Conservation (phyloP, 2,329 filamentous ascomycete genomes). For the Endothia cerciana region DNA sequence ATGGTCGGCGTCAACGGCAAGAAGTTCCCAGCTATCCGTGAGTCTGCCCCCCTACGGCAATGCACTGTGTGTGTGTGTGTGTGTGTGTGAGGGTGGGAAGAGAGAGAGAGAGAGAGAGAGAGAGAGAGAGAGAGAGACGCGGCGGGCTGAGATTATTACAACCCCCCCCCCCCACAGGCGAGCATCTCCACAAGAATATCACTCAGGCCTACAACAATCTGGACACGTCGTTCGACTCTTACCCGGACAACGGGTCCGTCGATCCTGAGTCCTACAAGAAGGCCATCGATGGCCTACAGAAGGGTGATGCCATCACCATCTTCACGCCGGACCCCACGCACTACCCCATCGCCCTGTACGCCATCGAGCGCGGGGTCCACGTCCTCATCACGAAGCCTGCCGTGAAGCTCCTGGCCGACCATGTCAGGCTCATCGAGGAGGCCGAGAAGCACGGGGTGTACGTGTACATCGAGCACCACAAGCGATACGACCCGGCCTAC, state of each 20-base stretch:
- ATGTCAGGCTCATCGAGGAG: conserved; percentile 74
- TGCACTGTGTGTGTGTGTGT: too few relatives aligned
- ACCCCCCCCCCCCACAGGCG: conserved; percentile 59
- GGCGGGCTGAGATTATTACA: conserved; percentile 53
- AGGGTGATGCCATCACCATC: conserved; percentile 90
- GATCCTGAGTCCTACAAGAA: conserved; percentile 85
- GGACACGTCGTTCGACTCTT: conserved; percentile 85
- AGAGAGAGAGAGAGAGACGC: not conserved
- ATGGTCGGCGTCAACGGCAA: conserved; percentile 90
- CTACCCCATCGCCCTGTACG: conserved; percentile 89
- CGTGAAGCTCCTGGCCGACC: conserved; percentile 80
- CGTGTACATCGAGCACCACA: conserved; percentile 95
- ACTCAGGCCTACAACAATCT: conserved; percentile 84
- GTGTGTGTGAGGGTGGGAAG: too few relatives aligned
- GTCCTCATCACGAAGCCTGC: conserved; percentile 94
- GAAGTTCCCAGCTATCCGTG: conserved; percentile 91
- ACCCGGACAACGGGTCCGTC: conserved; percentile 71
- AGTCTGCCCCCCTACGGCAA: conserved; percentile 38
- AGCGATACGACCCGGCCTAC: conserved; percentile 93
- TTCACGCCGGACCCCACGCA: conserved; percentile 95
- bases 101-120: not conserved
- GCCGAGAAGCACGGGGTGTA: conserved; percentile 78
- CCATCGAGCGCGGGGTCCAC: conserved; percentile 85
- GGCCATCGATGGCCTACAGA: conserved; percentile 80
- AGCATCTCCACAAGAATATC: conserved; percentile 88